phyloP scores from a whole-genome alignment of 345 rosid genomes.

The Kernera saxatilis region DNA sequence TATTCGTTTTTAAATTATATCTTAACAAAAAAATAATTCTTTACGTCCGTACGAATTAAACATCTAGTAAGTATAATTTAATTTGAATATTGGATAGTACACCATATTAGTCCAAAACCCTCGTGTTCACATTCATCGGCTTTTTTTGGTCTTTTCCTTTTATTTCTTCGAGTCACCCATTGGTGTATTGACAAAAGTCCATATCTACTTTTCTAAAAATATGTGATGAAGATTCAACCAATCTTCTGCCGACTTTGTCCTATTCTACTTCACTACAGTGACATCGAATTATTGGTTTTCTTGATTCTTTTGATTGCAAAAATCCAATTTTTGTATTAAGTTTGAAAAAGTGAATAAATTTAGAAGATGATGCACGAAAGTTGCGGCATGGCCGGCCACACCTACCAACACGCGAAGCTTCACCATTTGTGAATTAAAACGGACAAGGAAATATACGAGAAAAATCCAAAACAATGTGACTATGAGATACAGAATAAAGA shows the following conservation, averaged over 20 bases:
- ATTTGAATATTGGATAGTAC: background rate
- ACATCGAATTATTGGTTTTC: background rate
- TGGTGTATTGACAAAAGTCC: background rate
- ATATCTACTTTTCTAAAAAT: background rate
- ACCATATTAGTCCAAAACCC: background rate
- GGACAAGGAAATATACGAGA: background rate
- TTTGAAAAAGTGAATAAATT: background rate
- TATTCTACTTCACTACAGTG: slow-evolving; percentile 17
- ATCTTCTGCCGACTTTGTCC: slow-evolving; percentile 11
- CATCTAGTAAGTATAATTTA: no score
- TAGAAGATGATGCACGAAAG: slow-evolving; percentile 20
- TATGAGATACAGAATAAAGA: background rate
- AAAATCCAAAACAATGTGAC: background rate
- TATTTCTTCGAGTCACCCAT: slow-evolving; percentile 1
- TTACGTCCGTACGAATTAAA: background rate
- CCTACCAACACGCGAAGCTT: slow-evolving; percentile 13
- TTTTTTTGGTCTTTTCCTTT: background rate
- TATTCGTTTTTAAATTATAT: background rate
- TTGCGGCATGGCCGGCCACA: slow-evolving; percentile 14
- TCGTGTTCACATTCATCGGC: background rate
- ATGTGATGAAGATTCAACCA: slow-evolving; percentile 21
- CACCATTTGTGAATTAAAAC: slow-evolving; percentile 7
- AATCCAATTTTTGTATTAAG: background rate
- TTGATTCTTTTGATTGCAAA: background rate
- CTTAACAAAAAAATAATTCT: background rate